phyloP scores from a whole-genome alignment of 2,329 filamentous ascomycete genomes.

The Trichoderma sp. region DNA sequence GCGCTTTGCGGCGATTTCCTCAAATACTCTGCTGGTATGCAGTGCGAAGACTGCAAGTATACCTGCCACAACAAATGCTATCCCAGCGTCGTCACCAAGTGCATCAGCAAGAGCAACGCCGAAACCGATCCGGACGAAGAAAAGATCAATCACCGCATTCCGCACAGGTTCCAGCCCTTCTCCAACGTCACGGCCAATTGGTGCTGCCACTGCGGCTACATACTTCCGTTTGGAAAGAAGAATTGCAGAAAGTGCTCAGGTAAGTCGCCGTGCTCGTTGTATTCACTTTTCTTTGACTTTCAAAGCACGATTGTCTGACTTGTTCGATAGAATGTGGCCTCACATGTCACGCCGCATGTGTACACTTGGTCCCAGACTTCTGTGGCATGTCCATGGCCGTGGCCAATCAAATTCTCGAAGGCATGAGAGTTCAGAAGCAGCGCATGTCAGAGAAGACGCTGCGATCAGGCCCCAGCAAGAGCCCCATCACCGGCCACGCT shows the following conservation, averaged over 20 bases:
- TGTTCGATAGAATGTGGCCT: slow-evolving; percentile 75
- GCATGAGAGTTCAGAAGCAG: slow-evolving; percentile 78
- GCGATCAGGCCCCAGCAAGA: slow-evolving; percentile 54
- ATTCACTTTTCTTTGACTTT: slow-evolving; percentile 2
- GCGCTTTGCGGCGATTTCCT: slow-evolving; percentile 97
- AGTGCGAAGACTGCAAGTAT: slow-evolving; percentile 99
- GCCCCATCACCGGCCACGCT: slow-evolving; percentile 42
- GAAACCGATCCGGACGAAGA: slow-evolving; percentile 98
- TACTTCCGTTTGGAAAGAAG: slow-evolving; percentile 91
- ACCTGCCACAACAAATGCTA: slow-evolving; percentile 99
- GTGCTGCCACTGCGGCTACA: slow-evolving; percentile 98
- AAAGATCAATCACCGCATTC: slow-evolving; percentile 99
- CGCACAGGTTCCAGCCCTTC: slow-evolving; percentile 94
- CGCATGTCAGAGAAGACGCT: slow-evolving; percentile 67
- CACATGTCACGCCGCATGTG: slow-evolving; percentile 87
- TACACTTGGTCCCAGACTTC: slow-evolving; percentile 95
- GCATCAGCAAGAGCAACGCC: slow-evolving; percentile 98
- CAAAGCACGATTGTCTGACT: slow-evolving; percentile 6
- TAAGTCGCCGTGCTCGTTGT: slow-evolving; percentile 44
- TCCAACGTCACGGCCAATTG: slow-evolving; percentile 98
- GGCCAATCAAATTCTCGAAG: slow-evolving; percentile 88
- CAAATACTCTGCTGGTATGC: slow-evolving; percentile 98
- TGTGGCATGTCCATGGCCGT: slow-evolving; percentile 99
- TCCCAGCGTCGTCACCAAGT: slow-evolving; percentile 94
- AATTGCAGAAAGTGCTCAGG: slow-evolving; percentile 90